Base-by-base conservation (phyloP, 805 yeast genomes). In the Metschnikowia kunwiensis region DNA sequence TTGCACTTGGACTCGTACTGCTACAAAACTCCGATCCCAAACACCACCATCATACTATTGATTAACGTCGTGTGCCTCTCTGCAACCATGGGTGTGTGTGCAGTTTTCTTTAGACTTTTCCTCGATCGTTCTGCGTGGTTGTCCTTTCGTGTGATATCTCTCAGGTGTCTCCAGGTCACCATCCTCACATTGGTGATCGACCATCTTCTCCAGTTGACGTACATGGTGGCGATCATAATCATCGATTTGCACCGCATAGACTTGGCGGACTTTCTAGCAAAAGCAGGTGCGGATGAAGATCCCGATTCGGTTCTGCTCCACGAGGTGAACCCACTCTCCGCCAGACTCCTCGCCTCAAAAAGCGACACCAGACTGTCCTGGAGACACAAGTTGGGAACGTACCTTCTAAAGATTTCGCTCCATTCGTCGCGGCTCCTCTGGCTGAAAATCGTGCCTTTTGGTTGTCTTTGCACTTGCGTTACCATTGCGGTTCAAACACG, bases 241-340 rank as follows among this genome's bases (percentile, higher is more conserved):
- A 74, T 86, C 24, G 95, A 86, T 59, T 60, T 80, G 20, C 72
- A 80, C 30, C 68, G 86, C 36, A 55, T 74, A 18, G 89, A 82
- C 46, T 65, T 81, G 12, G 73, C 73, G 11, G 86, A 80, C 42
- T 53, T 79, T 15, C 36, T 36, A 12, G 35, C 35, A n/a, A 36
- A 36, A 21, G 34, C 27, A 3, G 14, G 19, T 10, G 17, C 34
- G 4, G 34, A 30, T 7, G 27, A 43, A 48, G 27, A 45, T 43
- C 19, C 34, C 27, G 34, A 27, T 3, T 13, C 13, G n/a, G 43
- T 50, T n/a, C 46, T 43, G 25, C 21, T 54, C 2, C 59, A 60
- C 9, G 63, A 58, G 11, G 57, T 53, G 4, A 60, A 61, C 36
- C 38, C 50, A 8, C 33, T 63, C 9, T 57, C 68, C 1, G 40